Evolutionary conservation across 2,329 filamentous ascomycete species (phyloP).

Genomic region (Monosporascus sp.): DNA sequence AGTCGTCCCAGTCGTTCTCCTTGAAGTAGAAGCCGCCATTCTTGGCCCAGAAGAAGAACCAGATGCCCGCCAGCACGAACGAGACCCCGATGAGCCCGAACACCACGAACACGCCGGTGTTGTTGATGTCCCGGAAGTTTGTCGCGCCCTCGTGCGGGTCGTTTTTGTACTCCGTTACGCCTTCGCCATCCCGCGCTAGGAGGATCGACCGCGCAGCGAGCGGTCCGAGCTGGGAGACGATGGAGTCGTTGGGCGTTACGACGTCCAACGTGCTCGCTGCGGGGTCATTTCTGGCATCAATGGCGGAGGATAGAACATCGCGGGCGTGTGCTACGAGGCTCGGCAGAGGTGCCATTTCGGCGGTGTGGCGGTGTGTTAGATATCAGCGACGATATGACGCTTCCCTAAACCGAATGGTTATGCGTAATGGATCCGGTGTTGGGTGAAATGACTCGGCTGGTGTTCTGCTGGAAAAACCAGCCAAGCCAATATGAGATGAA

Average conservation of each 20-base stretch:
- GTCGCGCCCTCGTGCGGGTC: conserved; percentile 44
- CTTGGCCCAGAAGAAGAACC: conserved; percentile 99
- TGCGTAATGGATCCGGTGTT: not conserved
- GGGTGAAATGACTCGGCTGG: conserved; percentile 14
- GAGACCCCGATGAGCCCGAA: conserved; percentile 77
- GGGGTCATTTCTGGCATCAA: conserved; percentile 15
- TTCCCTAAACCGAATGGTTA: not conserved
- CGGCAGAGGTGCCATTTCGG: conserved; percentile 26
- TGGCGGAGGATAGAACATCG: conserved; percentile 18
- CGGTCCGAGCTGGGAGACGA: conserved; percentile 32
- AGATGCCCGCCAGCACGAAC: conserved; percentile 72
- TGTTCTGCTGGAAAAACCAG: conserved; percentile 22
- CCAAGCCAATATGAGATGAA: conserved; percentile 11
- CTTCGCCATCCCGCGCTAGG: conserved; percentile 30
- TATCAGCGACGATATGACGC: no score
- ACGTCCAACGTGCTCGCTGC: conserved; percentile 21
- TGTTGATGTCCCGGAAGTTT: conserved; percentile 53
- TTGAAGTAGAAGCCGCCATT: conserved; percentile 90
- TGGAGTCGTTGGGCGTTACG: conserved; percentile 6
- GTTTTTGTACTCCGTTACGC: conserved; percentile 20
- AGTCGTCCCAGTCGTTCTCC: conserved; percentile 92
- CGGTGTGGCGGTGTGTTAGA: not conserved
- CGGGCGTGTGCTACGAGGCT: conserved; percentile 24
- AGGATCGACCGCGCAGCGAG: conserved; percentile 39
- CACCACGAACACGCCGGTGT: conserved; percentile 71